Percentiles rank a stretch among this genome's conserved stretches.
Evolutionary conservation across 106 monocot genomes (phyloP).

Genomic region (Dendrobium officinale): DNA sequence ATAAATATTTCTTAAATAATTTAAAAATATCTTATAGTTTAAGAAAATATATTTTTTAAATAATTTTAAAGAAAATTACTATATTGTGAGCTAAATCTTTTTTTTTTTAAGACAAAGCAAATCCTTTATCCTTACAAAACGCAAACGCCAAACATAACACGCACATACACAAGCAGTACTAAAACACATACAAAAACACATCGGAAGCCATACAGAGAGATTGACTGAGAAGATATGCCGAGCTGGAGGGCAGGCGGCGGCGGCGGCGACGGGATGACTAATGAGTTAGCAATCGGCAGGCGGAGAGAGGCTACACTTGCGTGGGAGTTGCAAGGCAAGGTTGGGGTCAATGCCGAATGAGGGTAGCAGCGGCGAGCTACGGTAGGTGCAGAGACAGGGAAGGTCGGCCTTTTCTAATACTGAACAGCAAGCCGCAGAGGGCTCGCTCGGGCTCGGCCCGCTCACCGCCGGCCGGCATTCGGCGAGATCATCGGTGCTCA

Average conservation of each 20-base stretch:
- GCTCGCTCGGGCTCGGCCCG: constrained; percentile 13
- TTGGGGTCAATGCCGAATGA: constrained; percentile 28
- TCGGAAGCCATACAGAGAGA: no score
- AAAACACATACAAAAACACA: no score
- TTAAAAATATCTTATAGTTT: no score
- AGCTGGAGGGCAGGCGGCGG: not conserved
- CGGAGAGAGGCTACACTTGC: constrained; percentile 10
- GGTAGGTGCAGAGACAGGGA: constrained; percentile 27
- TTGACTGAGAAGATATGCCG: no score
- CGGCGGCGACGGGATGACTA: not conserved
- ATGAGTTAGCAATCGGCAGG: constrained; percentile 3
- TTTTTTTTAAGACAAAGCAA: no score
- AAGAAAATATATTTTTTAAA: no score
- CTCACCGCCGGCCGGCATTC: constrained; percentile 28
- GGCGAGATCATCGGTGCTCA: constrained; percentile 14
- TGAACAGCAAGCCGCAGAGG: constrained; percentile 24
- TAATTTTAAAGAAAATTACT: no score
- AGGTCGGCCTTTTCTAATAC: constrained; percentile 24
- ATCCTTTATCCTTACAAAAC: no score
- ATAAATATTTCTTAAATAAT: no score
- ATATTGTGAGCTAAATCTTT: no score
- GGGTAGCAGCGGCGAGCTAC: constrained; percentile 22
- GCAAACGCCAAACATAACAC: no score
- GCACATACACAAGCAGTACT: no score
- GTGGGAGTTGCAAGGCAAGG: constrained; percentile 28